Evolutionary conservation across 2,329 filamentous ascomycete species (phyloP).

Genomic region (Aspergillus tubingensis): DNA sequence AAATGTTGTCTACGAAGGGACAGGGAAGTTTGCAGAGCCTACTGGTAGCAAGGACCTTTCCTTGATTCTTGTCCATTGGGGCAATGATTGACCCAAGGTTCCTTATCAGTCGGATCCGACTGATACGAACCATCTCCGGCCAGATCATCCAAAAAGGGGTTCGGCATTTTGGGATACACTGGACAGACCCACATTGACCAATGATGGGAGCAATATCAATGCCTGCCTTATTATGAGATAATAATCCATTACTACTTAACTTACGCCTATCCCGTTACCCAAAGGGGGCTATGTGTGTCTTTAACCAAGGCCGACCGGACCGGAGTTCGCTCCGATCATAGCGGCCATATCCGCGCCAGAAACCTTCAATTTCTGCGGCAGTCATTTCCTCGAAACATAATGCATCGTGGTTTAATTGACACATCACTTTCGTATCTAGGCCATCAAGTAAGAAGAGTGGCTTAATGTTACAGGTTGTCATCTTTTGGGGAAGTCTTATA

Average conservation of each 20-base stretch:
- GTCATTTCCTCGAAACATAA: too few species aligned
- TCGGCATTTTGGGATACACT: background rate
- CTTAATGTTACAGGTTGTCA: too few species aligned
- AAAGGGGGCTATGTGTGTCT: background rate
- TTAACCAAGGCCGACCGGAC: background rate
- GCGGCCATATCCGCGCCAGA: background rate
- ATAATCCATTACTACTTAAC: too few species aligned
- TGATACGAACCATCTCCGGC: background rate
- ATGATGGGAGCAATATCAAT: background rate
- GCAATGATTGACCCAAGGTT: too few species aligned
- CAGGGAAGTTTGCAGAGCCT: too few species aligned
- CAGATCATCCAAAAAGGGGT: background rate
- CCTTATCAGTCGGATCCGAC: background rate
- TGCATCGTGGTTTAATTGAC: too few species aligned
- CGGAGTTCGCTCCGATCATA: background rate
- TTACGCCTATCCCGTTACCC: background rate
- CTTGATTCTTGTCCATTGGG: too few species aligned
- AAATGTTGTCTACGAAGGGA: too few species aligned
- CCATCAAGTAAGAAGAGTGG: too few species aligned
- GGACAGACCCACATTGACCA: background rate
- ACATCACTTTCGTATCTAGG: fast-evolving
- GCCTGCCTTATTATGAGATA: background rate
- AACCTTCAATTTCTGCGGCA: too few species aligned
- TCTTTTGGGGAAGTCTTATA: too few species aligned
- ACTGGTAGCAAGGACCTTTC: too few species aligned